Percentiles rank a stretch among this genome's conserved stretches.
Conservation (phyloP, 306 rosid species). For the Hylodesmum podocarpum region DNA sequence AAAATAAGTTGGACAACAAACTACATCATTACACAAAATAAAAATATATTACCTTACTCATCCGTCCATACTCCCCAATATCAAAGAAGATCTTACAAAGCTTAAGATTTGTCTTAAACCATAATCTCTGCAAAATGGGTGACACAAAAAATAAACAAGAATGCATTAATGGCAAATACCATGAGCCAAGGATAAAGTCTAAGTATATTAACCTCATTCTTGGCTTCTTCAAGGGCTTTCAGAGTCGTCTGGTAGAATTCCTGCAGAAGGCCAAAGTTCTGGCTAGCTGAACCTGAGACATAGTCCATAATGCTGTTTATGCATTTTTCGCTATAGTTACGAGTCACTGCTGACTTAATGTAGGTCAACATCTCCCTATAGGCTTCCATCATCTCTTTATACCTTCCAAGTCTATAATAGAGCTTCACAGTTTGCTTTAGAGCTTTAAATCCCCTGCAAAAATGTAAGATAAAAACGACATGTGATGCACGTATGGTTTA, state of each 20-base stretch:
- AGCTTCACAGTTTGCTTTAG: slow-evolving; percentile 97
- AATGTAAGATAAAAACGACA: slow-evolving; percentile 22
- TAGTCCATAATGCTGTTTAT: slow-evolving; percentile 97
- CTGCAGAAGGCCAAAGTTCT: slow-evolving; percentile 85
- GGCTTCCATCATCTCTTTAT: slow-evolving; percentile 95
- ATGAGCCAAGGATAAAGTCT: slow-evolving; percentile 10
- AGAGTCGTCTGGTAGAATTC: slow-evolving; percentile 96
- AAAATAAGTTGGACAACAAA: not conserved
- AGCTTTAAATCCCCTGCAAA: slow-evolving; percentile 92
- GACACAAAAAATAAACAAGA: slow-evolving; percentile 13
- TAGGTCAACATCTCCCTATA: slow-evolving; percentile 99
- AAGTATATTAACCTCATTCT: slow-evolving; percentile 71
- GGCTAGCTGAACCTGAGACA: slow-evolving; percentile 97
- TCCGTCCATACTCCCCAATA: slow-evolving; percentile 96
- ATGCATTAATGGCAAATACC: slow-evolving; percentile 6
- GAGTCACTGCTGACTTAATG: slow-evolving; percentile 93
- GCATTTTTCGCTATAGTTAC: slow-evolving; percentile 95
- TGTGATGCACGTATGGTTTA: not conserved
- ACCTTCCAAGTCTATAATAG: slow-evolving; percentile 83
- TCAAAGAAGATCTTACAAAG: slow-evolving; percentile 99
- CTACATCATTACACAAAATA: not conserved
- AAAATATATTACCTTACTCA: slow-evolving; percentile 72
- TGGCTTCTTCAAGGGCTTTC: slow-evolving; percentile 97
- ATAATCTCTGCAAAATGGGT: slow-evolving; percentile 67
- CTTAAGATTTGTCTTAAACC: slow-evolving; percentile 98